A percentile compares a stretch with the other conserved stretches of the same genome.
Evolutionary conservation across 2,329 filamentous ascomycete species (phyloP).

Genomic region (Apiospora phragmitis): DNA sequence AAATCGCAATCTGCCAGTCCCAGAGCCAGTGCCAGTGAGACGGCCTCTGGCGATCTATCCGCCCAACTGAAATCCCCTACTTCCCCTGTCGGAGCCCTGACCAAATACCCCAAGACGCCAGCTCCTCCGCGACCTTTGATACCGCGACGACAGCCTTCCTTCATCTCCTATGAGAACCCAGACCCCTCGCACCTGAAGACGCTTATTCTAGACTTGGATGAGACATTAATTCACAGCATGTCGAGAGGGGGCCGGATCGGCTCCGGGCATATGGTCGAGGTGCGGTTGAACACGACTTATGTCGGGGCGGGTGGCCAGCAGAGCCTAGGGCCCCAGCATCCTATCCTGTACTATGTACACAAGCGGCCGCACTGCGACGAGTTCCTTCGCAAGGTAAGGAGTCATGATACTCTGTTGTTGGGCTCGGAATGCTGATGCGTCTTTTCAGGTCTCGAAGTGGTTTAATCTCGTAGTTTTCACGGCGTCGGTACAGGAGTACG

Average conservation of each 20-base stretch:
- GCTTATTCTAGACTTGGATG: constrained; percentile 90
- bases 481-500: constrained; percentile 96
- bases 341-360: constrained; percentile 97
- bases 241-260: constrained; percentile 95
- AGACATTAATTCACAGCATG: constrained; percentile 97
- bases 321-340: constrained; percentile 80
- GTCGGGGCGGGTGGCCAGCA: constrained; percentile 67
- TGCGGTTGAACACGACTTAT: constrained; percentile 75
- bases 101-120: constrained; percentile 87
- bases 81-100: constrained; percentile 75
- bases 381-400: constrained; percentile 77
- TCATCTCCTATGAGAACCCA: constrained; percentile 63
- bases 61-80: constrained; percentile 92
- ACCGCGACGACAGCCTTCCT: constrained; percentile 85
- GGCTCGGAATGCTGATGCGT: neutral
- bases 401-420: neutral
- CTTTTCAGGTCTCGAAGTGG: constrained; percentile 81
- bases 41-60: constrained; percentile 56
- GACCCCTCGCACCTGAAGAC: constrained; percentile 76
- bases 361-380: constrained; percentile 97
- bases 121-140: constrained; percentile 88
- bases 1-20: constrained; percentile 55
- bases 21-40: constrained; percentile 39
- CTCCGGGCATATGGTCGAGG: constrained; percentile 98
- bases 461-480: constrained; percentile 97